Evolutionary conservation across 768 basidiomycete genomes (phyloP).

Genomic region (Leccinum disarticulatum): DNA sequence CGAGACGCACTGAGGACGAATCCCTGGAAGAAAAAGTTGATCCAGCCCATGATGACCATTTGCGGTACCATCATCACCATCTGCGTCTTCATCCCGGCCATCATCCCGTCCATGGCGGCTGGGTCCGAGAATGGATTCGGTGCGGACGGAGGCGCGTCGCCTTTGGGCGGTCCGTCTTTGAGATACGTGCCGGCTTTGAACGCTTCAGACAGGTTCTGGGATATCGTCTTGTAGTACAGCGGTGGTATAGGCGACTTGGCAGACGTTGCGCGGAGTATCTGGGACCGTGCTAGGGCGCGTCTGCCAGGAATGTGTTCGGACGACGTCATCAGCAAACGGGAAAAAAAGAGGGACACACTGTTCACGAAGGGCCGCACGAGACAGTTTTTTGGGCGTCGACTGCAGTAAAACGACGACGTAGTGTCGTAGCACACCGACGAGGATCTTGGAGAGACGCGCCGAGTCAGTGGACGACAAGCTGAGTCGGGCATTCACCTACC

Average conservation of each 20-base stretch:
- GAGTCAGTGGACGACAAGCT: background rate
- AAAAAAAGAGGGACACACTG: constrained; percentile 58
- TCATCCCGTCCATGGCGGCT: constrained; percentile 95
- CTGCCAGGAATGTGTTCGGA: constrained; percentile 27
- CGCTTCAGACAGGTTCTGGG: constrained; percentile 67
- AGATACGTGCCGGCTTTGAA: constrained; percentile 79
- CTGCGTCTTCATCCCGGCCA: constrained; percentile 98
- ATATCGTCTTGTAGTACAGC: constrained; percentile 69
- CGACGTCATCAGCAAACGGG: constrained; percentile 1
- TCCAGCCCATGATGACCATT: constrained; percentile 99
- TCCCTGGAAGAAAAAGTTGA: constrained; percentile 99
- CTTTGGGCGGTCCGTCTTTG: constrained; percentile 76
- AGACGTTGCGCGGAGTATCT: constrained; percentile 80
- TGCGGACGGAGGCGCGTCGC: constrained; percentile 56
- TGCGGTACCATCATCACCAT: constrained; percentile 99
- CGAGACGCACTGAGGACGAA: constrained; percentile 87
- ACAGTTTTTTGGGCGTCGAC: constrained; percentile 76
- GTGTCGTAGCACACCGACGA: constrained; percentile 90
- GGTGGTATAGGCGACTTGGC: constrained; percentile 80
- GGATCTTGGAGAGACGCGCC: constrained; percentile 52
- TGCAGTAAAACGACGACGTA: constrained; percentile 88
- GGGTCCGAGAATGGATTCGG: constrained; percentile 89
- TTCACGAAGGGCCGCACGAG: constrained; percentile 81
- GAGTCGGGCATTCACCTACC: constrained; percentile 48
- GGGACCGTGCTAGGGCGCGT: constrained; percentile 77